Base-by-base conservation (phyloP, 2,329 filamentous ascomycete species). In the Byssochlamys sp. region DNA sequence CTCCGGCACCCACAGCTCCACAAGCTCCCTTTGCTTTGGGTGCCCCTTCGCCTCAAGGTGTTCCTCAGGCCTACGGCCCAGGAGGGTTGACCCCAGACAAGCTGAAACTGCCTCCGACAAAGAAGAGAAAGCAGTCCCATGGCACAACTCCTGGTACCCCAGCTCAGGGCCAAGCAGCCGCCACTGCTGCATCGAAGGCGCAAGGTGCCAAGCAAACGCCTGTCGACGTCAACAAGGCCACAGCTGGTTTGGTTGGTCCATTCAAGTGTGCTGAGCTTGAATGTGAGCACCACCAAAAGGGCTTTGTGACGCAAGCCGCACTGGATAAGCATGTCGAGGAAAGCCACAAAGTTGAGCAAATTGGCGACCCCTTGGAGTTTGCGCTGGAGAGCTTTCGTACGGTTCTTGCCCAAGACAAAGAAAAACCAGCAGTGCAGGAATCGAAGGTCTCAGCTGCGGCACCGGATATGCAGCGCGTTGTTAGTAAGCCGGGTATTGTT, bases 311-410 rank as follows among this genome's bases (percentile, higher is more conserved):
- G 1, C 78, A 81, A 63, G 75, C 71, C 19, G 80, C 80, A 55
- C 70, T 86, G 56, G 78, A 82, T 33, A 77, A 77, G 45, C 84
- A 86, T 61, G 67, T 78, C 27, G 77, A 77, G 54, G 77, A 81
- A 25, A 73, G 70, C 19, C 84, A 86, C 67, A 77, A 78, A 61
- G 76, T 70, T 26, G 75, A 78, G 51, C 69, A 71, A 1, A 74
- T 84, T 39, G 79, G 77, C 4, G 76, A 86, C 65, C 78, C 81
- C 31, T 69, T 84, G 29, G 73, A 78, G n/a, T 86, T 79, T 65
- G 77, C 80, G 27, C 63, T 85, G 5, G 78, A 81, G 5, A 79
- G 77, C 49, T 74, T 82, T 60, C 76, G 76, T 12, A 75, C 75
- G 12, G 77, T 71, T 12, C 69, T 84, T n/a, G 77, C 82, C 53